Evolutionary conservation across 2,329 filamentous ascomycete species (phyloP).

Genomic region (Colletotrichum kahawae): DNA sequence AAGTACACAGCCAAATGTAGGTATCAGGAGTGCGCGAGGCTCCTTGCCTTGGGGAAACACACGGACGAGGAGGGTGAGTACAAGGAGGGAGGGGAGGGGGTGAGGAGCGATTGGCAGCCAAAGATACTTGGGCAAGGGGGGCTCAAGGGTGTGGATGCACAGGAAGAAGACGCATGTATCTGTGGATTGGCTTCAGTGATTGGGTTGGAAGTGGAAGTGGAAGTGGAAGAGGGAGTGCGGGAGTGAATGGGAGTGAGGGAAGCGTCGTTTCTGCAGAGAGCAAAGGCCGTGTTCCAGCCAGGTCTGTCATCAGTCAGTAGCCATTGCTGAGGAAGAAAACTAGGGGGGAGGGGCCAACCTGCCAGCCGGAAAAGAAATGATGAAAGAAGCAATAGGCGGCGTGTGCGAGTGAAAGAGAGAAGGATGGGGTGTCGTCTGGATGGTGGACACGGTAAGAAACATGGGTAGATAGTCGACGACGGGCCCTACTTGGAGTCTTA

Average conservation of each 20-base stretch:
- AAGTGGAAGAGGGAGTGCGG: neutral
- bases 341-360: conserved; percentile 7
- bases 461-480: neutral
- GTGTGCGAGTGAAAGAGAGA: conserved; percentile 10
- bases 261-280: neutral
- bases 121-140: neutral
- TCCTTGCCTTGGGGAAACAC: conserved; percentile 19
- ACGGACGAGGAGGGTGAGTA: conserved; percentile 7
- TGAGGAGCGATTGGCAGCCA: conserved; percentile 1
- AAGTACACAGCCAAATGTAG: neutral
- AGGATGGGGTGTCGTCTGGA: neutral
- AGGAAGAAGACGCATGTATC: neutral
- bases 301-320: conserved; percentile 16
- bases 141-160: neutral
- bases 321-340: conserved; percentile 2
- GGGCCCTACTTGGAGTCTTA: neutral
- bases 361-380: conserved; percentile 19
- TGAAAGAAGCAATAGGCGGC: conserved; percentile 17
- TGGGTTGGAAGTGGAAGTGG: neutral
- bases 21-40: conserved; percentile 15
- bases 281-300: conserved; percentile 13
- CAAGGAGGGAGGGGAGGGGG: conserved; percentile 9
- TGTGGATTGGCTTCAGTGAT: neutral
- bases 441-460: neutral
- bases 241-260: neutral